phyloP scores from a whole-genome alignment of 2,329 filamentous ascomycete genomes.

The Podosphaera fusca region DNA sequence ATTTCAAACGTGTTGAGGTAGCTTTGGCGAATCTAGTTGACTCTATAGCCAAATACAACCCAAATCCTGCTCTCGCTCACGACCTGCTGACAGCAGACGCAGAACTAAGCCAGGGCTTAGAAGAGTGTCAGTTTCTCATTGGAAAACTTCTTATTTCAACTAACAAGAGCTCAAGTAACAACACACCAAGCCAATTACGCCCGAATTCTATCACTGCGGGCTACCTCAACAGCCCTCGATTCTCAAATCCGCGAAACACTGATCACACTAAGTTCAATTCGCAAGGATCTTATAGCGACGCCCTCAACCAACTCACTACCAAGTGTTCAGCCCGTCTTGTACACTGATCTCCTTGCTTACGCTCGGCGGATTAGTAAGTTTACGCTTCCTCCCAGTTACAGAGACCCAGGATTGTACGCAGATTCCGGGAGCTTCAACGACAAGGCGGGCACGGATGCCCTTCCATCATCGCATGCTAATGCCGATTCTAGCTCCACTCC shows the following conservation, averaged over 20 bases:
- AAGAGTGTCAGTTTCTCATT: conserved; percentile 27
- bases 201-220: conserved; percentile 44
- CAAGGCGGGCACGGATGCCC: conserved; percentile 8
- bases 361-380: conserved; percentile 61
- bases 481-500: conserved; percentile 11
- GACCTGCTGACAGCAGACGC: conserved; percentile 50
- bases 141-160: neutral
- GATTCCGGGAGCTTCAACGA: conserved; percentile 5
- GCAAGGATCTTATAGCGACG: conserved; percentile 46
- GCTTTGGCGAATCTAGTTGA: conserved; percentile 48
- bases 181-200: conserved; percentile 52
- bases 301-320: conserved; percentile 32
- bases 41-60: conserved; percentile 64
- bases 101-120: conserved; percentile 40
- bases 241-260: conserved; percentile 49
- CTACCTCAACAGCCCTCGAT: conserved; percentile 41
- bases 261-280: conserved; percentile 43
- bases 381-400: conserved; percentile 33
- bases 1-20: conserved; percentile 43
- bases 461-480: conserved; percentile 11
- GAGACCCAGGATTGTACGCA: conserved; percentile 4
- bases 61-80: conserved; percentile 39
- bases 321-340: conserved; percentile 32
- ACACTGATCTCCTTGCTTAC: conserved; percentile 53
- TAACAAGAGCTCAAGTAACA: conserved; percentile 27